Evolutionary conservation across 2,329 filamentous ascomycete genomes (phyloP).

Genomic region (Alternaria sp.): DNA sequence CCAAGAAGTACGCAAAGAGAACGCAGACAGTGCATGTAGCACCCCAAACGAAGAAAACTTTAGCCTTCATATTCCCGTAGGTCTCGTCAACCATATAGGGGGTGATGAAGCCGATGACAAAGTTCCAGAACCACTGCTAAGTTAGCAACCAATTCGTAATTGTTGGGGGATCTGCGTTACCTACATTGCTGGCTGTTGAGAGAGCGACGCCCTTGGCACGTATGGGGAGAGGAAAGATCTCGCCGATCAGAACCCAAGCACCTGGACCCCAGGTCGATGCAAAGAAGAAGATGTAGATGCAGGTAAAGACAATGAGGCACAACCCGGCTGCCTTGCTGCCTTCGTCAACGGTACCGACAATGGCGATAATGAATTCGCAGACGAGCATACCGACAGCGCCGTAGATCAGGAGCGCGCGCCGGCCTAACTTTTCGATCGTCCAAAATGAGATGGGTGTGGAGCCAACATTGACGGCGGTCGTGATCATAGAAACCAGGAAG

Average conservation of each 20-base stretch:
- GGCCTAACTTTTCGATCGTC: slow-evolving; percentile 81
- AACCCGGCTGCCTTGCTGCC: slow-evolving; percentile 60
- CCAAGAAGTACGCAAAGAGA: slow-evolving; percentile 76
- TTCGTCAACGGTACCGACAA: slow-evolving; percentile 59
- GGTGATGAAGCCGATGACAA: slow-evolving; percentile 61
- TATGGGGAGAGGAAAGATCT: slow-evolving; percentile 90
- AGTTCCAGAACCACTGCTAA: slow-evolving; percentile 76
- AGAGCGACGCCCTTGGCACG: slow-evolving; percentile 86
- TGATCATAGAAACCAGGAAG: slow-evolving; percentile 86
- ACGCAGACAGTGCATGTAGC: slow-evolving; percentile 60
- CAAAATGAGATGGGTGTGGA: slow-evolving; percentile 90
- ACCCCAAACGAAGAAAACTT: slow-evolving; percentile 65
- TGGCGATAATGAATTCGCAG: slow-evolving; percentile 87
- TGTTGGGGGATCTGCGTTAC: not conserved
- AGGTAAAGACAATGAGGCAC: slow-evolving; percentile 81
- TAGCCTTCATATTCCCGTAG: slow-evolving; percentile 68
- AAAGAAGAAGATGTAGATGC: slow-evolving; percentile 93
- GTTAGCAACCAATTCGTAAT: not conserved
- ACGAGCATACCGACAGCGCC: slow-evolving; percentile 84
- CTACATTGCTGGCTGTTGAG: slow-evolving; percentile 79
- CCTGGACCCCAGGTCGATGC: slow-evolving; percentile 87
- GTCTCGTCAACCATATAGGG: slow-evolving; percentile 75
- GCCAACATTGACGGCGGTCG: slow-evolving; percentile 85
- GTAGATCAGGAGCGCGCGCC: slow-evolving; percentile 79
- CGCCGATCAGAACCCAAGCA: slow-evolving; percentile 77